Conservation (phyloP, 176 grass and related monocot species). For the Musa acuminata region DNA sequence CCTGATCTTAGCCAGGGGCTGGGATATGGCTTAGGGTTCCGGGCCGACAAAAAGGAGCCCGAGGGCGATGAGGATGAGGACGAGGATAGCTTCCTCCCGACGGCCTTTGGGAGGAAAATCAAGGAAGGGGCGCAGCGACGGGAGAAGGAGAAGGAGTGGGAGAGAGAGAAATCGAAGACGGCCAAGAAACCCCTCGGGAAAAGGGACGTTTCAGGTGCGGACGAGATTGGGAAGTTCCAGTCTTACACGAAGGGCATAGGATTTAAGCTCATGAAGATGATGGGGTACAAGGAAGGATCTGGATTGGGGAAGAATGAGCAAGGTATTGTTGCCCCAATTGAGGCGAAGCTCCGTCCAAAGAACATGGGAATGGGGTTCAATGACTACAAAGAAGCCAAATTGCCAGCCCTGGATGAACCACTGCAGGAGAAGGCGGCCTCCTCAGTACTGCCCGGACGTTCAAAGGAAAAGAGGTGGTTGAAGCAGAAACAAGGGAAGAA, state of each 20-base stretch:
- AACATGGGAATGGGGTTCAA: slow-evolving; percentile 62
- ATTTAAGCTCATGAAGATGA: slow-evolving; percentile 46
- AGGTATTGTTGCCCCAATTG: slow-evolving; percentile 38
- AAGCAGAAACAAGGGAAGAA: slow-evolving; percentile 42
- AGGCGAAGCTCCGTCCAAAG: slow-evolving; percentile 44
- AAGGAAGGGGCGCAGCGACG: slow-evolving; percentile 48
- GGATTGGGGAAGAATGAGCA: slow-evolving; percentile 67
- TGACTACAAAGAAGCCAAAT: slow-evolving; percentile 64
- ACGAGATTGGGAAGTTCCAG: slow-evolving; percentile 33
- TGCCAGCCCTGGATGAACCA: slow-evolving; percentile 7
- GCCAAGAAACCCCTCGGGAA: slow-evolving; percentile 15
- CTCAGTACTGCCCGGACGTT: not conserved
- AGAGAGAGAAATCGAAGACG: slow-evolving; percentile 29
- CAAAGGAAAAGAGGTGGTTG: slow-evolving; percentile 47
- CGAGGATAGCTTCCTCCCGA: slow-evolving; percentile 33
- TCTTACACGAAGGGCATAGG: slow-evolving; percentile 41
- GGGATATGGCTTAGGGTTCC: slow-evolving; percentile 23
- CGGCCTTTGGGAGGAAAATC: slow-evolving; percentile 48
- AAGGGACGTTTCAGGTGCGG: slow-evolving; percentile 11
- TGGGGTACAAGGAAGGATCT: slow-evolving; percentile 59
- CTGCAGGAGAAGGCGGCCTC: slow-evolving; percentile 1
- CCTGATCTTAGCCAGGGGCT: slow-evolving; percentile 5
- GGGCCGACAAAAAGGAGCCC: not conserved
- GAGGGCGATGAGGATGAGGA: not conserved
- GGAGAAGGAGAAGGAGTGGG: slow-evolving; percentile 45